Percentiles rank a stretch among this genome's conserved stretches.
Conservation (phyloP, 1,139 yeast genomes). For the Keqinozyma sinolaborantium region DNA sequence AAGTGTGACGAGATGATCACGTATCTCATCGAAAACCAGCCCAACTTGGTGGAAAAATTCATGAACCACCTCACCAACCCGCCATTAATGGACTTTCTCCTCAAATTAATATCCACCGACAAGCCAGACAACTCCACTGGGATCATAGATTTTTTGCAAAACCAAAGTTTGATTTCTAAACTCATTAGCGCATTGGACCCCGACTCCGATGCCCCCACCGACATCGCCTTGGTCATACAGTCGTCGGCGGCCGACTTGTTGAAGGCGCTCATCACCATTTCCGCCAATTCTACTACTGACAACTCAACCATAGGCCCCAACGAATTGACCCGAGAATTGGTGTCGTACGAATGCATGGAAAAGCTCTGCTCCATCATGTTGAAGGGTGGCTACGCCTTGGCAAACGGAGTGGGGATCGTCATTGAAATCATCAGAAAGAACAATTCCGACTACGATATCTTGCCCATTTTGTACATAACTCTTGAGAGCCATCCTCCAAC, state of each 20-base stretch:
- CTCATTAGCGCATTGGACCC: conserved; percentile 55
- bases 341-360: conserved; percentile 64
- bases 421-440: conserved; percentile 94
- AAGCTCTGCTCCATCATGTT: conserved; percentile 79
- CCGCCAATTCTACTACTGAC: conserved; percentile 71
- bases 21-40: conserved; percentile 61
- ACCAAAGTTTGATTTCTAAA: conserved; percentile 57
- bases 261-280: conserved; percentile 47
- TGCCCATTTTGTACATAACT: conserved; percentile 84
- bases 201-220: conserved; percentile 12
- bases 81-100: conserved; percentile 78
- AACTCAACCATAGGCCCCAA: conserved; percentile 95
- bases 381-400: conserved; percentile 85
- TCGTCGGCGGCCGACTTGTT: conserved; percentile 47
- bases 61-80: conserved; percentile 80
- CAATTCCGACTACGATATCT: conserved; percentile 90
- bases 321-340: conserved; percentile 87
- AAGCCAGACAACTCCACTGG: conserved; percentile 76
- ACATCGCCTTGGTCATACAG: conserved; percentile 29
- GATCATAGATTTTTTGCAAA: conserved; percentile 67
- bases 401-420: conserved; percentile 94
- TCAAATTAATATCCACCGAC: conserved; percentile 75
- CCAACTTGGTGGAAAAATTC: conserved; percentile 62
- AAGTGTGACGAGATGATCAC: conserved; percentile 80
- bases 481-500: conserved; percentile 92